Evolutionary conservation across 2,329 filamentous ascomycete genomes (phyloP), one percentile per base, ranked within the genome.

Genomic region (Aspergillus clavatus): DNA sequence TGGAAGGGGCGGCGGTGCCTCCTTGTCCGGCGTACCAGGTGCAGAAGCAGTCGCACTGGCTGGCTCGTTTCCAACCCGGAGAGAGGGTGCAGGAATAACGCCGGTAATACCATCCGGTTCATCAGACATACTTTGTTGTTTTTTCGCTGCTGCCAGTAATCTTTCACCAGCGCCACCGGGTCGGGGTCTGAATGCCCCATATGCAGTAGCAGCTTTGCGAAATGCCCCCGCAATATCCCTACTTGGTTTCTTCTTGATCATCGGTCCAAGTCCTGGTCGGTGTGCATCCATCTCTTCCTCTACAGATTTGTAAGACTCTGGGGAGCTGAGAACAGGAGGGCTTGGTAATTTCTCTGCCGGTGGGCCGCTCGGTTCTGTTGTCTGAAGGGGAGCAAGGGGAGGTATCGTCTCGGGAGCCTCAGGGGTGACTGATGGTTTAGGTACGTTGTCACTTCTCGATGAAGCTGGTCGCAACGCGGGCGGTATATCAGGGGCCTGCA

Each of bases 21-120:
- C 59, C 35, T 44, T 65, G 31, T 66, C 56, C 16, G 65, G 49
- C 4, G 57, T 56, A 27, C 60, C 59, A n/a, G 60, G 53, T 5
- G 59, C 49, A 11, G 60, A 54, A 5, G 59, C 49, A 11, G 60
- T 49, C 14, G 56, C 59, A 36, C 56, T 65, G 16, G 61, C 54
- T 29, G 62, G 60, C 42, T 77, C 74, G 36, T 59, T 67, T 42
- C 63, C 69, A 8, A 66, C 65, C 45, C 70, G 68, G 35, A 72
- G 56, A 12, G 75, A 69, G 8, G 90, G 89, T 3, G 89, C 87
- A 19, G 87, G 87, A 18, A 96, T 86, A 28, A 96, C 90, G 29
- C 84, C 81, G 10, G 85, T 95, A 53, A 96, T 95, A 2, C 90
- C 91, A 70, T 96, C 90, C 5, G 89, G 86, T 4, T 86, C 89